Base-by-base conservation (phyloP, 2,329 filamentous ascomycete species). In the Calcarisporium arbuscula region DNA sequence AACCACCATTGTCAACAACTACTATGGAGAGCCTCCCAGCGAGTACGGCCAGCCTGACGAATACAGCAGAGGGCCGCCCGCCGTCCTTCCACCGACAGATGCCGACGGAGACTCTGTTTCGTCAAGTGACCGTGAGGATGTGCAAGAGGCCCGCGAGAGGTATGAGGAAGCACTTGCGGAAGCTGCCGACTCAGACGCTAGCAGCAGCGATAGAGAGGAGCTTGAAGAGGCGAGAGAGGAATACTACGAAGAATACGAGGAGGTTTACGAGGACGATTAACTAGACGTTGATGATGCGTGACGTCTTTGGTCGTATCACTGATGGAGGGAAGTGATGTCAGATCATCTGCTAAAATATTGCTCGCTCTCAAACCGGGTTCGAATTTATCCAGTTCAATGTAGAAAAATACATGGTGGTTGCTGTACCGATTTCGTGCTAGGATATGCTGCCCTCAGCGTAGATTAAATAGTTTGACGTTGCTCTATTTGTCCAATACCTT, bases 211-310 rank as follows among this genome's bases (percentile, higher is more conserved):
- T 39, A 50, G 60, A 5, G 62, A 77, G 51, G 65, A 67, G 35
- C 52, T 73, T 5, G 66, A 73, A 41, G 72, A 77, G 50, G 68
- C 68, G 2, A 44, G 68, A 35, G 54, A 68, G 47, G 68, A 67
- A 48, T 70, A 71, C 37, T 56, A 67, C 30, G 69, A 75, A 48
- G 62, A 62, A 31, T 67, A 68, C 32, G 65, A 70, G 43, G 67
- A 67, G 34, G 51, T 48, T 3, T 65, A 66, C 22, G 53, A 49
- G n/a, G 51, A 48, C n/a, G 51, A 52, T n/a, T n/a, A n/a, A n/a
- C n/a, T n/a, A n/a, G n/a, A n/a, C n/a, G n/a, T n/a, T n/a, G n/a
- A n/a, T 16, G 42, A 51, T 32, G 42, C n/a, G n/a, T n/a, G n/a
- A n/a, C n/a, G n/a, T n/a, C n/a, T n/a, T n/a, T n/a, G n/a, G n/a